phyloP scores from a whole-genome alignment of 78 protist genomes.

The Dictyostelium intermedium region DNA sequence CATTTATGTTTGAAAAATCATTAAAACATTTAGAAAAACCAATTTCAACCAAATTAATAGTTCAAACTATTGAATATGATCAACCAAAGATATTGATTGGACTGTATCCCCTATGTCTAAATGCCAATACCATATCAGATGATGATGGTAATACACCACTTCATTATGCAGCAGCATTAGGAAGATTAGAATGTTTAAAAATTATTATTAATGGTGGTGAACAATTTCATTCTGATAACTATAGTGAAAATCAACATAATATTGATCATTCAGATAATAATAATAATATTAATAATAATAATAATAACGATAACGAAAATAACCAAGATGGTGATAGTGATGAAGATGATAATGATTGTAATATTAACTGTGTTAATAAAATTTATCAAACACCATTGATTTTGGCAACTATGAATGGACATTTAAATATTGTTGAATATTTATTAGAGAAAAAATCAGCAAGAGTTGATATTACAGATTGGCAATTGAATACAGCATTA shows the following conservation, averaged over 20 bases:
- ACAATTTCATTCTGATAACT: neutral
- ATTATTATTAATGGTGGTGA: neutral
- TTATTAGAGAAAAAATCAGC: neutral
- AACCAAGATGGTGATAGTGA: neutral
- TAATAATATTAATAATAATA: neutral
- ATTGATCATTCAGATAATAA: too few relatives aligned
- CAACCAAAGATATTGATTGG: neutral
- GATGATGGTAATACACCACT: constrained; percentile 42
- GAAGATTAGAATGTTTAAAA: constrained; percentile 10
- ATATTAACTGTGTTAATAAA: constrained; percentile 6
- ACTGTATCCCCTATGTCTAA: neutral
- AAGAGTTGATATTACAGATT: neutral
- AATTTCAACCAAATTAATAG: neutral
- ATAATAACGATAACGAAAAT: neutral
- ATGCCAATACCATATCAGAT: neutral
- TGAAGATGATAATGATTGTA: neutral
- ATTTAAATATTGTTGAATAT: neutral
- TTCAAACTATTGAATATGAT: neutral
- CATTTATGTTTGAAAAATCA: constrained; percentile 3
- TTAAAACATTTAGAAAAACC: neutral
- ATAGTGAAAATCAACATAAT: too few relatives aligned
- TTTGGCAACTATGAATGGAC: constrained; percentile 13
- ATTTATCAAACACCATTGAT: constrained; percentile 23
- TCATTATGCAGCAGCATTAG: neutral
- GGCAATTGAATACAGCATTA: neutral